Evolutionary conservation across 2,329 filamentous ascomycete genomes (phyloP).

Genomic region (Hirsutella thompsonii): DNA sequence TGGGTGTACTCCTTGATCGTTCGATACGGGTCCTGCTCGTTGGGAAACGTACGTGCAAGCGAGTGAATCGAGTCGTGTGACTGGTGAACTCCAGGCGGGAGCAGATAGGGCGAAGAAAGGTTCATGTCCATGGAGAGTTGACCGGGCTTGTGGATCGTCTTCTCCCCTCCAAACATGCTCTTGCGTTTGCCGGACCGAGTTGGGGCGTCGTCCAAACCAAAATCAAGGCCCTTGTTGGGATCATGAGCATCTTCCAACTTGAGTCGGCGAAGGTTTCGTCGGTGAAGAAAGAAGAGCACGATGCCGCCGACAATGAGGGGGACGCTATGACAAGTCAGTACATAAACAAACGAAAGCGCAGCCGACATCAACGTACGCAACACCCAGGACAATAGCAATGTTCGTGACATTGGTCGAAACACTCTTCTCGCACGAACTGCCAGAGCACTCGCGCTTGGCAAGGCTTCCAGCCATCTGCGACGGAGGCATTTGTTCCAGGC

Average conservation of each 20-base stretch:
- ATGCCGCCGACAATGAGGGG: conserved; percentile 55
- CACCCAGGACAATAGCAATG: conserved; percentile 54
- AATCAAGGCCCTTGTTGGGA: conserved; percentile 84
- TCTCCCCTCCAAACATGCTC: conserved; percentile 34
- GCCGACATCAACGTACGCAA: conserved; percentile 44
- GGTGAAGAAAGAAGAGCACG: conserved; percentile 65
- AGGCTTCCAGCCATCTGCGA: background rate
- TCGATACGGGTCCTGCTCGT: conserved; percentile 77
- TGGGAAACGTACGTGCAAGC: conserved; percentile 61
- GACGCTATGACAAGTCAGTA: conserved; percentile 40
- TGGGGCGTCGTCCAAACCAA: conserved; percentile 56
- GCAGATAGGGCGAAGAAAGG: conserved; percentile 75
- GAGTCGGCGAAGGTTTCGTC: conserved; percentile 60
- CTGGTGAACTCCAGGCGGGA: conserved; percentile 67
- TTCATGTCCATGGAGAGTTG: conserved; percentile 63
- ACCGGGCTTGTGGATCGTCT: conserved; percentile 30
- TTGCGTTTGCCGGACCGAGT: conserved; percentile 21
- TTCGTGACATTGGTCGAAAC: conserved; percentile 40
- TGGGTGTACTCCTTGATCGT: conserved; percentile 42
- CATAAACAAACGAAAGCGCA: background rate
- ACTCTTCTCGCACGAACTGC: conserved; percentile 46
- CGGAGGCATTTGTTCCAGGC: conserved; percentile 3
- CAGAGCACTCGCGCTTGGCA: conserved; percentile 3
- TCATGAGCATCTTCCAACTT: conserved; percentile 70
- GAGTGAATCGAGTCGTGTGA: conserved; percentile 83